Evolutionary conservation across 2,329 filamentous ascomycete species (phyloP).

Genomic region (Corniculantispora saksenae): DNA sequence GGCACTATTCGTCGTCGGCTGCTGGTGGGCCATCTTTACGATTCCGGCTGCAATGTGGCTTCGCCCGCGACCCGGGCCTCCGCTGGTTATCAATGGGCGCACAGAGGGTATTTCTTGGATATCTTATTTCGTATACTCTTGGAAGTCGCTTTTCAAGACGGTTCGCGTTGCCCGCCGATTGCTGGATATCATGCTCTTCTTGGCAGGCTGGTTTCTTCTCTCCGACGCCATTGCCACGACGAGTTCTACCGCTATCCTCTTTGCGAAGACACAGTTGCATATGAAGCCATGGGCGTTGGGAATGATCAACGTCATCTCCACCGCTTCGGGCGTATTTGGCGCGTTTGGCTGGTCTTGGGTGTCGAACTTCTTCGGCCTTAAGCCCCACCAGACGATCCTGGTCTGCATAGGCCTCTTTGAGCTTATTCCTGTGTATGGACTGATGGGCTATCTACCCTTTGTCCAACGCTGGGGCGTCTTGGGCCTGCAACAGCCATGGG

Average conservation of each 20-base stretch:
- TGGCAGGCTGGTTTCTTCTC: constrained; percentile 90
- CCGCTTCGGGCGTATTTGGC: constrained; percentile 77
- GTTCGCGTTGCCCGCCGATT: constrained; percentile 71
- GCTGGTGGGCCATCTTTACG: constrained; percentile 93
- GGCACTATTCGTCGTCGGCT: constrained; percentile 81
- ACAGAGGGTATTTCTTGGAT: constrained; percentile 51
- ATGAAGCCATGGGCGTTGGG: constrained; percentile 89
- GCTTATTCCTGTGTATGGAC: constrained; percentile 86
- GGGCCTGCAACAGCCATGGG: constrained; percentile 91
- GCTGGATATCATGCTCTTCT: constrained; percentile 73
- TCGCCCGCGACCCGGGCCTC: constrained; percentile 83
- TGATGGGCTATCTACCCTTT: constrained; percentile 83
- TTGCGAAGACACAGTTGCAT: constrained; percentile 87
- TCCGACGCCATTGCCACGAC: constrained; percentile 94
- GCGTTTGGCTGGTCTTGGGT: constrained; percentile 88
- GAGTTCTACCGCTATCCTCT: constrained; percentile 89
- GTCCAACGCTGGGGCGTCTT: constrained; percentile 73
- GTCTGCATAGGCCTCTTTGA: constrained; percentile 91
- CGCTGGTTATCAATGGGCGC: constrained; percentile 54
- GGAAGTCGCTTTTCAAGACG: constrained; percentile 83
- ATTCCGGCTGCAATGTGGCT: constrained; percentile 87
- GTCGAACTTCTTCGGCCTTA: constrained; percentile 67
- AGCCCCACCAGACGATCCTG: constrained; percentile 84
- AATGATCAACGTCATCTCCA: constrained; percentile 91
- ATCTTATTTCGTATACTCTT: constrained; percentile 78